Conservation (phyloP, 1,284 basidiomycete species). For the Cryptococcus sp. region DNA sequence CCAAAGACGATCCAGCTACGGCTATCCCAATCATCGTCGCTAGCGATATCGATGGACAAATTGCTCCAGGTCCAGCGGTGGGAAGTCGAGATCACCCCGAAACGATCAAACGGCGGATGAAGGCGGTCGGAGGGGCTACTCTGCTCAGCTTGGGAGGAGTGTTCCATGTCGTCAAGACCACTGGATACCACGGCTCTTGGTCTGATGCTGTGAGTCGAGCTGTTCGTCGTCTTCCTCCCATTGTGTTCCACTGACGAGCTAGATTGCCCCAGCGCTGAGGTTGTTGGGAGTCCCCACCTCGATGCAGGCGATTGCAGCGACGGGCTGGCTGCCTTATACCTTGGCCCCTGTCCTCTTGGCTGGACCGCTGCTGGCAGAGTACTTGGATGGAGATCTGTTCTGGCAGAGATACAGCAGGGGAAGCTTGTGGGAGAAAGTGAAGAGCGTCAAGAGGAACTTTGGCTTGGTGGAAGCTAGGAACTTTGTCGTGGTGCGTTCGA, state of each 20-base stretch:
- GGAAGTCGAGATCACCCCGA: constrained; percentile 44
- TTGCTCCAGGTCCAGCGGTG: constrained; percentile 9
- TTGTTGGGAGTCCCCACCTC: constrained; percentile 34
- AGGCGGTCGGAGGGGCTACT: constrained; percentile 38
- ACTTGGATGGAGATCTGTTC: constrained; percentile 57
- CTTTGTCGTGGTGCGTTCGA: constrained; percentile 63
- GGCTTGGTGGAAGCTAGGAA: constrained; percentile 56
- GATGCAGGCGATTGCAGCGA: constrained; percentile 19
- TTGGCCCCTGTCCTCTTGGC: constrained; percentile 73
- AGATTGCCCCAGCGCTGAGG: constrained; percentile 22
- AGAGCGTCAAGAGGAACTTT: constrained; percentile 11
- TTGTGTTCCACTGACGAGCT: constrained; percentile 7
- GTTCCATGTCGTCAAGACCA: constrained; percentile 20
- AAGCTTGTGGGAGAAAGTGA: constrained; percentile 8
- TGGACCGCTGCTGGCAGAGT: constrained; percentile 70
- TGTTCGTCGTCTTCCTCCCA: background rate
- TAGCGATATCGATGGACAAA: constrained; percentile 5
- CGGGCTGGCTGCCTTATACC: constrained; percentile 53
- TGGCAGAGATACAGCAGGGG: constrained; percentile 48
- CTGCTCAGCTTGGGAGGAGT: constrained; percentile 29
- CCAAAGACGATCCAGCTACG: background rate
- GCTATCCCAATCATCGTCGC: constrained; percentile 14
- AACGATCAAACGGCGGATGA: constrained; percentile 41
- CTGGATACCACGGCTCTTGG: constrained; percentile 10
- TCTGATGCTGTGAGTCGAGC: constrained; percentile 8